Evolutionary conservation across 2,329 filamentous ascomycete species (phyloP).

Genomic region (Cladosporium velox): DNA sequence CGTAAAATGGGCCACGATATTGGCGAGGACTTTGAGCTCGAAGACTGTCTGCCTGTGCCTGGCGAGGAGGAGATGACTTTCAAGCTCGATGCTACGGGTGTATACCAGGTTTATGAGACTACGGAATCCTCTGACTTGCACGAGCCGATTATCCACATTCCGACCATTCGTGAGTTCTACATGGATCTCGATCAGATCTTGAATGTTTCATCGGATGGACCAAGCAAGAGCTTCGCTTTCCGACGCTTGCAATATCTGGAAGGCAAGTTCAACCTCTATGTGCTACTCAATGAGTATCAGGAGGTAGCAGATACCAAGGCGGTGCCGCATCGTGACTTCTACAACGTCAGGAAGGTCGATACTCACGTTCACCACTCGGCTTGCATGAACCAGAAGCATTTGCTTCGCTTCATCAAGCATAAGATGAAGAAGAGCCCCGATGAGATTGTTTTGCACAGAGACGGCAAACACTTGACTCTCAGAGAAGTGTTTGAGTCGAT

Average conservation of each 20-base stretch:
- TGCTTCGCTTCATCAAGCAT: conserved; percentile 97
- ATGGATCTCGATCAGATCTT: conserved; percentile 88
- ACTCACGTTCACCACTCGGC: conserved; percentile 99
- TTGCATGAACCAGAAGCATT: conserved; percentile 99
- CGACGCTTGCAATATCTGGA: conserved; percentile 92
- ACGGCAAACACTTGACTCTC: conserved; percentile 88
- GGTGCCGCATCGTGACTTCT: conserved; percentile 96
- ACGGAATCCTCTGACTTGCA: conserved; percentile 61
- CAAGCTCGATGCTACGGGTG: conserved; percentile 76
- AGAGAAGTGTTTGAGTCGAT: conserved; percentile 96
- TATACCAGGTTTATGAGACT: conserved; percentile 89
- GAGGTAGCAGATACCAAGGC: conserved; percentile 98
- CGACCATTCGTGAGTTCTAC: conserved; percentile 92
- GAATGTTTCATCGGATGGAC: conserved; percentile 89
- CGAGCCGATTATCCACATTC: conserved; percentile 76
- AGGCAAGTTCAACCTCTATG: conserved; percentile 94
- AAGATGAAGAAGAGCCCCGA: conserved; percentile 99
- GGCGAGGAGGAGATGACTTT: conserved; percentile 71
- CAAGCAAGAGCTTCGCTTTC: conserved; percentile 96
- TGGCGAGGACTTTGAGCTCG: conserved; percentile 86
- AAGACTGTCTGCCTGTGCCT: conserved; percentile 75
- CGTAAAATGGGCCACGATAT: conserved; percentile 88
- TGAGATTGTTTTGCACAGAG: conserved; percentile 87
- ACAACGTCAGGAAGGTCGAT: conserved; percentile 98
- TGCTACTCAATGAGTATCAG: conserved; percentile 92